Base-by-base conservation (phyloP, 257 asterid genomes). In the Gardenia jasminoides region DNA sequence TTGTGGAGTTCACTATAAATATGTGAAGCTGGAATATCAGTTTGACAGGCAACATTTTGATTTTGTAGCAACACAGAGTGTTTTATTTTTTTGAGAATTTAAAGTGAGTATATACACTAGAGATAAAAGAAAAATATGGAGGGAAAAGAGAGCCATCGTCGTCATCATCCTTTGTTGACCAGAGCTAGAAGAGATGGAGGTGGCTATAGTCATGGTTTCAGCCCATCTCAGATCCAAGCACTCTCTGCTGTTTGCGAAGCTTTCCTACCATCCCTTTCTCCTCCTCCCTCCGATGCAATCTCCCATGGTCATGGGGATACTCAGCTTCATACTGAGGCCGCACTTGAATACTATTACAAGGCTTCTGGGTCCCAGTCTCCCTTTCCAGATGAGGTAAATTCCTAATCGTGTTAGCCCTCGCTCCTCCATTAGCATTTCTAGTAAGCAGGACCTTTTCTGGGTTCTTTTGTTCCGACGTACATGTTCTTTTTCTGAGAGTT, bases 131-230 rank as follows among this genome's bases (percentile, higher is more conserved):
- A 36, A n/a, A 50, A 74, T 62, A 83, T 82, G 80, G 82, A 81
- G 46, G 80, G 33, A 76, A 59, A 31, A 68, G 22, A 74, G 12
- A 30, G 19, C n/a, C 68, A 50, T 67, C 76, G 24, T 8, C 83
- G 39, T 31, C 67, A 67, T 24, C 89, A 85, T 84, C 88, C 91
- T 4, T 76, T 87, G 86, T 76, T 87, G 84, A 85, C 68, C 67
- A 92, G 91, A 79, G 84, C 88, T 46, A 82, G 79, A 52, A 88
- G 77, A 67, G 62, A 65, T 36, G 41, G 41, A 67, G 81, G 76
- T 81, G 79, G 71, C 77, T 92, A 90, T 84, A 85, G 20, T 76
- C 99, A 95, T 93, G 97, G 97, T 76, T 89, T 93, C 67, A 91
- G 96, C 75, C 65, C 87, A 26, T 80, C 91, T 72, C 97, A 95